Evolutionary conservation across 768 basidiomycete genomes (phyloP).

Genomic region (Goffeauzyma gilvescens): DNA sequence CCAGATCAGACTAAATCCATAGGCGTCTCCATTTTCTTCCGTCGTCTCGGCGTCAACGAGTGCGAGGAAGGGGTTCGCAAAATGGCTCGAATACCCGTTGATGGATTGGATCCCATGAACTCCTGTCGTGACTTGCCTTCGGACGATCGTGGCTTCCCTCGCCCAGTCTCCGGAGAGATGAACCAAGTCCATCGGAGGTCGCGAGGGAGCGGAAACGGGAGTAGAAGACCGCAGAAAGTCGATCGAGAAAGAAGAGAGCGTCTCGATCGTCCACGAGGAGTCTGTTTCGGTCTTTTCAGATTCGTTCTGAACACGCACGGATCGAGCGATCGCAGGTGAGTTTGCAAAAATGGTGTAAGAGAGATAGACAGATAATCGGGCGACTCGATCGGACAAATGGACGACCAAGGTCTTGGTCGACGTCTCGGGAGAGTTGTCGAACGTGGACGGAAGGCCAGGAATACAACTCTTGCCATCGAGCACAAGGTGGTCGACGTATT

Average conservation of each 20-base stretch:
- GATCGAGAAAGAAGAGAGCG: conserved; percentile 13
- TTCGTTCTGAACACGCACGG: conserved; percentile 9
- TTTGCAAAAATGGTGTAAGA: conserved; percentile 14
- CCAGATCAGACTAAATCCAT: conserved; percentile 18
- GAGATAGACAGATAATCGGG: conserved; percentile 7
- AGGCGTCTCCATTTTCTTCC: conserved; percentile 13
- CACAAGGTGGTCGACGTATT: conserved; percentile 9
- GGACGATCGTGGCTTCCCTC: conserved; percentile 8
- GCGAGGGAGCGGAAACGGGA: too few relatives aligned
- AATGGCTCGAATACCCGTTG: conserved; percentile 15
- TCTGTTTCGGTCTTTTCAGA: conserved; percentile 1
- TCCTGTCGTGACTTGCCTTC: conserved; percentile 11
- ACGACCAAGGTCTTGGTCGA: conserved; percentile 12
- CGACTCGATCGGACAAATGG: conserved; percentile 7
- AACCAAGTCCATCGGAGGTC: conserved; percentile 17
- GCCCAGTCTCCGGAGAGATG: conserved; percentile 17
- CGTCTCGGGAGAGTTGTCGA: neutral
- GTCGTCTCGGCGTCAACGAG: conserved; percentile 9
- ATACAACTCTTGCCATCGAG: conserved; percentile 9
- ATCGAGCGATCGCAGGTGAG: conserved; percentile 10
- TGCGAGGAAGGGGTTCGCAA: conserved; percentile 18
- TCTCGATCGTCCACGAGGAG: neutral
- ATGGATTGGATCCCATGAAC: conserved; percentile 15
- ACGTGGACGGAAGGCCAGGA: conserved; percentile 14
- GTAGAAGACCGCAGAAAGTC: conserved; percentile 3